Evolutionary conservation across 768 basidiomycete species (phyloP).

Genomic region (Crassisporium funariophilum): DNA sequence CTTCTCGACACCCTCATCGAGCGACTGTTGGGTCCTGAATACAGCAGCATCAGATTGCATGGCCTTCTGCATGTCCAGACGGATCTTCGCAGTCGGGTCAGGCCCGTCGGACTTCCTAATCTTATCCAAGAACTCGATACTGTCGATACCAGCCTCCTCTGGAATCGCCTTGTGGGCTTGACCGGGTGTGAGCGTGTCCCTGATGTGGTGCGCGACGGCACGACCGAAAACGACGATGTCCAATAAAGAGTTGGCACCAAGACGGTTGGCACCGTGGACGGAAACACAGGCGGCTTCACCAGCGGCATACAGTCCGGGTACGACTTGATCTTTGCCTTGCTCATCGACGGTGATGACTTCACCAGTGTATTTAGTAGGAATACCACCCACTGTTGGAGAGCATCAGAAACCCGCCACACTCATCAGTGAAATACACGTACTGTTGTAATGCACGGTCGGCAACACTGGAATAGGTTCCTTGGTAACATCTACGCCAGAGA

Average conservation of each 20-base stretch:
- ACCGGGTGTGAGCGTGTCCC: conserved; percentile 85
- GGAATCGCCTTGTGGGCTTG: conserved; percentile 89
- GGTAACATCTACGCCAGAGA: conserved; percentile 98
- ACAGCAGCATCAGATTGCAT: conserved; percentile 99
- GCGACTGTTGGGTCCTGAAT: conserved; percentile 88
- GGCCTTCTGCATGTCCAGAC: conserved; percentile 97
- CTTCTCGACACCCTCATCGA: conserved; percentile 93
- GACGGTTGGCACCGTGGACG: conserved; percentile 98
- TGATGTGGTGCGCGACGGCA: conserved; percentile 98
- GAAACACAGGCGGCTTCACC: conserved; percentile 99
- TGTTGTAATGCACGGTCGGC: conserved; percentile 98
- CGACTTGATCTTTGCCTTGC: conserved; percentile 89
- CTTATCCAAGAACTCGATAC: conserved; percentile 87
- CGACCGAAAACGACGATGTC: conserved; percentile 99
- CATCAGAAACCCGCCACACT: conserved; percentile 5
- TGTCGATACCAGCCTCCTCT: conserved; percentile 81
- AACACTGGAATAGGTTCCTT: conserved; percentile 99
- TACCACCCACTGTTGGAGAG: conserved; percentile 84
- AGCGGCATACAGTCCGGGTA: conserved; percentile 97
- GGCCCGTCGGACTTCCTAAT: conserved; percentile 83
- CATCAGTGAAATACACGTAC: conserved; percentile 49
- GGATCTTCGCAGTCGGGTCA: conserved; percentile 85
- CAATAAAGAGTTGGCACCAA: conserved; percentile 97
- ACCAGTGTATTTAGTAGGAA: conserved; percentile 97
- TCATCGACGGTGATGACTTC: conserved; percentile 90